Evolutionary conservation across 441 rosid species (phyloP), one percentile per base, ranked within the genome.

Genomic region (Pelargonium exstipulatum): DNA sequence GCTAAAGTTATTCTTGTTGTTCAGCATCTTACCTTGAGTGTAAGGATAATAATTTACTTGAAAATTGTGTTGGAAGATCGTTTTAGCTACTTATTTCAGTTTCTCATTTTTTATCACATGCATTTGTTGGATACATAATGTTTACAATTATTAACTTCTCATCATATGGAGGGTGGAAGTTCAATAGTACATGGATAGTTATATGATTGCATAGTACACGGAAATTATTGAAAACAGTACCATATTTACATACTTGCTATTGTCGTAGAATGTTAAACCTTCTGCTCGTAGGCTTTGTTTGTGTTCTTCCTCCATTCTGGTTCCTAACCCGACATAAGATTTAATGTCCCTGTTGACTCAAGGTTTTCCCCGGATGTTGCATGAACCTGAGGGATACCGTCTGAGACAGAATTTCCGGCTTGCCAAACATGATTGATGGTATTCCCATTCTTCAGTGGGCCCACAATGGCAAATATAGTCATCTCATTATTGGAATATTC

Each of bases 351-450:
- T 62, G 24, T 17, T 53, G 81, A 81, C 75, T 61, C 20, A 66
- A 73, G 9, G n/a, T 77, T 80, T 20, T 70, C 46, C 5, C 79
- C 83, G 0, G 73, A 40, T 12, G 73, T 40, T 9, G 76, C 62
- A 63, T 81, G 82, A 49, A 5, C 48, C 51, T 71, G 71, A 18
- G 84, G 81, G 16, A 67, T 72, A 16, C 55, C 64, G 12, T 66
- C 46, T 9, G 65, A 43, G 53, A 71, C 82, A 1, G 75, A 53
- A 57, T 65, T 73, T 48, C 84, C 84, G 1, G 74, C 68, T 69
- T 81, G 81, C 82, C 82, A 78, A 7, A 78, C 84, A 69, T 76
- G 80, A 64, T 71, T 71, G 13, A 64, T 66, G 20, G 58, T 51
- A 12, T 79, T 77, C 70, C 64, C 66, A 73, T 79, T 69, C n/a